Evolutionary conservation across 106 monocot species (phyloP), one percentile per base, ranked within the genome.

Genomic region (Posidonia australis): DNA sequence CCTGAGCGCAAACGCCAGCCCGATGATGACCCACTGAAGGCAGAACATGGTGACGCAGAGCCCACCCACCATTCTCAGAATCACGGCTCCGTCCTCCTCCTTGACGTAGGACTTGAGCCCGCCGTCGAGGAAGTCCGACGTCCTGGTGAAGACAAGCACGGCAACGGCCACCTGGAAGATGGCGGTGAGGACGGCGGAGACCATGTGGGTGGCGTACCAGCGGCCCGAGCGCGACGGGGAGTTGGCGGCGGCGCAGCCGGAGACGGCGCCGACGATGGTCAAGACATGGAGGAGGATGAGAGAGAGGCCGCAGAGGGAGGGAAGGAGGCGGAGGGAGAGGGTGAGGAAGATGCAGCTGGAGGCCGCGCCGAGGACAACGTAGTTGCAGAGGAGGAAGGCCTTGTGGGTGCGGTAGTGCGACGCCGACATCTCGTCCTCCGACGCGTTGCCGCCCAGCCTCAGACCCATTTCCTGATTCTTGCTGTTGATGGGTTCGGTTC

Each of bases 301-400:
- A 77, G 83, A 74, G 78, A 93, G 60, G 48, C 88, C 92, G 73
- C 65, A 69, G 58, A 74, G 58, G 46, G 88, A 79, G 54, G 92
- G 92, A 64, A 93, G 24, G 27, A 93, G 88, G 70, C 92, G 92
- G 66, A 93, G 88, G 57, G 93, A 93, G 66, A 93, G 88, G 23
- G 81, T 82, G 28, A 93, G 89, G 79, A 93, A 93, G 69, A 81
- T 78, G 83, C 83, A 88, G 72, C 93, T 77, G 13, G 85, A 89
- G 31, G 93, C 83, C 6, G 79, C 78, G 54, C 83, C 93, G 27
- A 93, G 81, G 48, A 86, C 77, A 53, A 85, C n/a, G 83, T 93
- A 93, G 81, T 89, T 93, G 54, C 72, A 64, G 60, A 93, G 71
- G 63, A 93, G 82, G 79, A 88, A 86, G 52, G 65, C 57, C 51